Percentiles rank a stretch among this genome's conserved stretches.
Conservation (phyloP, 2,329 filamentous ascomycete species). For the Furcasterigmium sp. region DNA sequence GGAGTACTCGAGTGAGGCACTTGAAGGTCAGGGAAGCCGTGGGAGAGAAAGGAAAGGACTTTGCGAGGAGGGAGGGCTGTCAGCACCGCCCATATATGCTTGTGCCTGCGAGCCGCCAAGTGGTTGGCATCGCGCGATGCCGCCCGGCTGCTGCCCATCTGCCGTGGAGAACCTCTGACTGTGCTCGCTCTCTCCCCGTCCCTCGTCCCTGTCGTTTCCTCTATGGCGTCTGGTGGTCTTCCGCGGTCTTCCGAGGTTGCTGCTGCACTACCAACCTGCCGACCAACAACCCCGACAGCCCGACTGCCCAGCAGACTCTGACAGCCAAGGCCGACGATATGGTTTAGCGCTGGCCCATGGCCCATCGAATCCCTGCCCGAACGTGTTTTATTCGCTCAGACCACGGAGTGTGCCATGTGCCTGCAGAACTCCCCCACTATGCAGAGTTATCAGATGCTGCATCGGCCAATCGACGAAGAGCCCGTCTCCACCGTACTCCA, state of each 20-base stretch:
- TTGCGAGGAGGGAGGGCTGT: neutral
- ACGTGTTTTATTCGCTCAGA: neutral
- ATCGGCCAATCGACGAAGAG: neutral
- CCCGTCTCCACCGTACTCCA: constrained; percentile 2
- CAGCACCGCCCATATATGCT: constrained; percentile 2
- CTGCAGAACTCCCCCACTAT: neutral
- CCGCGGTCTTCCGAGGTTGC: neutral
- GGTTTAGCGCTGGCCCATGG: neutral
- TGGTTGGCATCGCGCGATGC: constrained; percentile 1
- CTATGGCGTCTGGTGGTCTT: too few species aligned
- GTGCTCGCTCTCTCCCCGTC: too few species aligned
- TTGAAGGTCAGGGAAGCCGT: constrained; percentile 3
- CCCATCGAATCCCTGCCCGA: neutral
- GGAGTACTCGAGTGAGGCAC: neutral
- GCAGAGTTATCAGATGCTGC: constrained; percentile 5
- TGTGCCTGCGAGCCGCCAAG: neutral
- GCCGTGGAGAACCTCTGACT: too few species aligned
- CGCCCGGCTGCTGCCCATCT: neutral
- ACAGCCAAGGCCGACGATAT: neutral
- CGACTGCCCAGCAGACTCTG: constrained; percentile 1
- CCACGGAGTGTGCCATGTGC: neutral
- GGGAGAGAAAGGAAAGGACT: neutral
- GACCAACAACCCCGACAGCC: neutral
- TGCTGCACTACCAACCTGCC: neutral
- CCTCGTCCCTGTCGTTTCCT: too few species aligned